Evolutionary conservation across 2,329 filamentous ascomycete genomes (phyloP).

Genomic region (Curvularia verruculosa): DNA sequence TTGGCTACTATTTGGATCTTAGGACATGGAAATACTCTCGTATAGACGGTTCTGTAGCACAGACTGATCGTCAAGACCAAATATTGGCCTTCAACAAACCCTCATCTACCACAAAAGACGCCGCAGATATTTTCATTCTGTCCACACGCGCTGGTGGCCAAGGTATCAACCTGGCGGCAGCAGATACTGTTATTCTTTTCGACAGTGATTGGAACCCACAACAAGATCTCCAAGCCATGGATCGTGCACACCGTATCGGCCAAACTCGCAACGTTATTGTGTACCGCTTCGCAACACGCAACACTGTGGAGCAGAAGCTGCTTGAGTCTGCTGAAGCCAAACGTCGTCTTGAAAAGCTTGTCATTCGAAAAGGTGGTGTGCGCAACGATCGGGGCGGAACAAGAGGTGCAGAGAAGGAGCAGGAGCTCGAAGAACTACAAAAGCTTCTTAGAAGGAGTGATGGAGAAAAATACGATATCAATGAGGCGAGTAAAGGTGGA

Average conservation of each 20-base stretch:
- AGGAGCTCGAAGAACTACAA: slow-evolving; percentile 57
- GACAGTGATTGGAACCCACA: slow-evolving; percentile 95
- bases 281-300: slow-evolving; percentile 90
- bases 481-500: slow-evolving; percentile 59
- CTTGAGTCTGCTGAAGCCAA: slow-evolving; percentile 90
- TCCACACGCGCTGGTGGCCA: slow-evolving; percentile 92
- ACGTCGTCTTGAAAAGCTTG: slow-evolving; percentile 86
- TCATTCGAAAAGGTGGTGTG: slow-evolving; percentile 84
- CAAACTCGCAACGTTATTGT: slow-evolving; percentile 91
- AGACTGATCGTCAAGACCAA: slow-evolving; percentile 61
- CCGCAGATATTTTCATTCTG: slow-evolving; percentile 76
- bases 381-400: slow-evolving; percentile 67
- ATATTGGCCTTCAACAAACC: slow-evolving; percentile 58
- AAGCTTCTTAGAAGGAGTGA: slow-evolving; percentile 65
- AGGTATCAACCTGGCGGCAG: slow-evolving; percentile 90
- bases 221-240: slow-evolving; percentile 94
- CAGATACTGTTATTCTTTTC: slow-evolving; percentile 91
- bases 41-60: slow-evolving; percentile 86
- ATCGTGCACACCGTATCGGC: slow-evolving; percentile 92
- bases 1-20: slow-evolving; percentile 85
- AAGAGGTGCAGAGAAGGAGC: slow-evolving; percentile 44
- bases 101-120: slow-evolving; percentile 26
- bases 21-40: slow-evolving; percentile 82
- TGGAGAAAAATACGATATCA: slow-evolving; percentile 66
- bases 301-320: slow-evolving; percentile 87